These are phyloP conservation scores for Pythium oligandrum DNA, from an alignment of 352 stramenopile genomes.

Conservation along the genomic window DNA sequence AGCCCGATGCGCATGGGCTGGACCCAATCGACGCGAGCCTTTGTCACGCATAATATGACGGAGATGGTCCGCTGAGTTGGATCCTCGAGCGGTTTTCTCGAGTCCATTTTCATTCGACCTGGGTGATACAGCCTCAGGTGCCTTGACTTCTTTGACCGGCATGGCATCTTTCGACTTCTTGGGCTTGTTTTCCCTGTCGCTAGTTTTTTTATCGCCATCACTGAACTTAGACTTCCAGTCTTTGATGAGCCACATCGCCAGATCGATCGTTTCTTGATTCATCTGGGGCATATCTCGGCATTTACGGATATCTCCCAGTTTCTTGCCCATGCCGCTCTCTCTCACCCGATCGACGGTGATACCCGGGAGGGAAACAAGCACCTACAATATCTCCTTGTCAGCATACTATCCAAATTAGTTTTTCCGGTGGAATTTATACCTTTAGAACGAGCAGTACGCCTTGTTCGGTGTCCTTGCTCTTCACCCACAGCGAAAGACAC, in stretches of 20 bases:
- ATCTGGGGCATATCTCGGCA: constrained; percentile 14
- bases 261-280: constrained; percentile 22
- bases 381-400: constrained; percentile 11
- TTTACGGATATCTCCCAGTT: constrained; percentile 37
- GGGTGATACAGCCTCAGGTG: background rate
- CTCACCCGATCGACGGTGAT: constrained; percentile 38
- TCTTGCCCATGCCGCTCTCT: constrained; percentile 49
- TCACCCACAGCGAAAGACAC: constrained; percentile 42
- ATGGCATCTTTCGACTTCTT: constrained; percentile 9
- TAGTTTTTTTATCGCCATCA: constrained; percentile 13
- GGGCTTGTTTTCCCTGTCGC: background rate
- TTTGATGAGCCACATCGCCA: constrained; percentile 48
- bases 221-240: constrained; percentile 45
- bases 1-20: background rate
- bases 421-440: constrained; percentile 17
- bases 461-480: constrained; percentile 36
- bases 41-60: constrained; percentile 47
- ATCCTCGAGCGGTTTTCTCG: constrained; percentile 9
- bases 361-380: constrained; percentile 51
- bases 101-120: background rate
- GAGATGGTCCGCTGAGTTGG: constrained; percentile 61
- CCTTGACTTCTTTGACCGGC: constrained; percentile 1
- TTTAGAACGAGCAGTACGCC: constrained; percentile 64
- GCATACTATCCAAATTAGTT: background rate
- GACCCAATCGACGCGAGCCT: constrained; percentile 1